These are phyloP conservation scores for Polyporus tsugae DNA, from an alignment of 1,284 basidiomycete genomes.

Conservation along the genomic window DNA sequence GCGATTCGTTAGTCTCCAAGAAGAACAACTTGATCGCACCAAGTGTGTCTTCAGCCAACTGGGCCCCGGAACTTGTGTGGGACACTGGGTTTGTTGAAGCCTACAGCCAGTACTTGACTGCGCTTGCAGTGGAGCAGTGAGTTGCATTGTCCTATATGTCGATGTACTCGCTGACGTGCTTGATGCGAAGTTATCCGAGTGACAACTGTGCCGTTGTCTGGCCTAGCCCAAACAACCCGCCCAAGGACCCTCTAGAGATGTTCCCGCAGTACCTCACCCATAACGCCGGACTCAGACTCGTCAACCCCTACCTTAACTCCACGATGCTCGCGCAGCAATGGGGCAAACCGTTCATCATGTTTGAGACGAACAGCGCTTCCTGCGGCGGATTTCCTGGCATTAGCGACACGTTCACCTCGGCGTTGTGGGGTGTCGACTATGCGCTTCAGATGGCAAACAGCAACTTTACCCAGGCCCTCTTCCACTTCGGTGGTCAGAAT, in stretches of 20 bases:
- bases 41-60: constrained; percentile 23
- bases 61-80: constrained; percentile 49
- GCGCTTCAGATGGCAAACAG: constrained; percentile 52
- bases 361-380: constrained; percentile 82
- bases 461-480: constrained; percentile 63
- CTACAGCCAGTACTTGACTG: constrained; percentile 44
- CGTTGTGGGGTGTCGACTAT: constrained; percentile 52
- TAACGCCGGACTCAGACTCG: constrained; percentile 52
- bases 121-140: constrained; percentile 56
- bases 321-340: constrained; percentile 49
- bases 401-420: constrained; percentile 61
- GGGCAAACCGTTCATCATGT: constrained; percentile 63
- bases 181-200: constrained; percentile 54
- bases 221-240: constrained; percentile 31
- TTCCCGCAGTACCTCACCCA: constrained; percentile 68
- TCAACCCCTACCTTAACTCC: constrained; percentile 57
- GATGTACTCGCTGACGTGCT: background rate
- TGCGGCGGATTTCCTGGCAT: constrained; percentile 83
- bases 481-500: constrained; percentile 72
- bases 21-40: constrained; percentile 32
- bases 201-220: constrained; percentile 38
- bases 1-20: constrained; percentile 43
- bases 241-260: constrained; percentile 54
- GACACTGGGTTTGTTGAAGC: constrained; percentile 51
- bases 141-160: constrained; percentile 18